Base-by-base conservation (phyloP, 345 rosid species). In the Gossypium longicalyx region DNA sequence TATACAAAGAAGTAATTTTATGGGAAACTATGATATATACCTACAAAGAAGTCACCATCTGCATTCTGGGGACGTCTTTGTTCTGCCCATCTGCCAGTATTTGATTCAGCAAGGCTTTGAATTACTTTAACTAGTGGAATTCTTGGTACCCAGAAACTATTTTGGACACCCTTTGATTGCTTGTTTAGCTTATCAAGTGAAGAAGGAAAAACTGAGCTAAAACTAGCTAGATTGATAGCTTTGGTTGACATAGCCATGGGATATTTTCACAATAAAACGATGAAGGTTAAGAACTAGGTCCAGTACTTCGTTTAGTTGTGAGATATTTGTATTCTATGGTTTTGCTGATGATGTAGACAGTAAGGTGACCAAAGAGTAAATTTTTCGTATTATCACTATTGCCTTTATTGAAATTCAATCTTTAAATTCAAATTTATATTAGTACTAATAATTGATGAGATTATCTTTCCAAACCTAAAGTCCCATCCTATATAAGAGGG, bases 31-130 rank as follows among this genome's bases (percentile, higher is more conserved):
- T 27, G 60, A 70, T 16, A 29, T 51, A 16, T 85, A 86, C 92
- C 92, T 2, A 87, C 93, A 27, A 80, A 89, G 53, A 89, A 84
- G 59, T 87, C 88, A 8, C 91, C 93, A 15, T 89, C 79, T 3
- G 77, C 83, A 41, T 85, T 87, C 79, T 89, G 87, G 20, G 70
- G 69, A n/a, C 87, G 84, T 74, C 83, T 77, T 53, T 73, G 38
- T 77, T 82, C 68, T 17, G 83, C 69, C 44, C 72, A 11, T 62
- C 19, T 53, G 12, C 44, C 62, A 19, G 61, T 38, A 38, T 52
- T 63, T 38, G 51, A 22, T 38, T 41, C 54, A 57, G 62, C 71
- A 11, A n/a, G 63, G 64, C 65, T 76, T 79, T 79, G 82, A 77
- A 70, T 81, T 71, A 84, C 84, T 74, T 75, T 81, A 19, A 72